phyloP scores from a whole-genome alignment of 2,329 filamentous ascomycete species.

The Aspergillus glaucus region DNA sequence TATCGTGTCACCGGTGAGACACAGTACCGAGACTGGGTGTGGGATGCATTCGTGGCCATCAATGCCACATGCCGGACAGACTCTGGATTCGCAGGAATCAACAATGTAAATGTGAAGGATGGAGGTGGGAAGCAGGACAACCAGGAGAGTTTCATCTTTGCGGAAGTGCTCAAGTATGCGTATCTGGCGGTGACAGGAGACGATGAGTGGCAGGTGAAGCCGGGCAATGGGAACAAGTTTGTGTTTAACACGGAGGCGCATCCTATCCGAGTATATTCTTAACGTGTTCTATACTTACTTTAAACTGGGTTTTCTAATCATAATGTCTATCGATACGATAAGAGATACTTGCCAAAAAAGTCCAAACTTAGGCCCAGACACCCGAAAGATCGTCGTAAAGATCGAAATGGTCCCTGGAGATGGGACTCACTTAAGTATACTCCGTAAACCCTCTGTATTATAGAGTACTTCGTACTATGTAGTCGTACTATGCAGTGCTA shows the following conservation, averaged over 20 bases:
- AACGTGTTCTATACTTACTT: too few species aligned
- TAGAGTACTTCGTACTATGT: slow-evolving; percentile 1
- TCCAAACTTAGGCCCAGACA: slow-evolving; percentile 9
- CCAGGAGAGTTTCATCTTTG: slow-evolving; percentile 84
- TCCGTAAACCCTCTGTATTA: background rate
- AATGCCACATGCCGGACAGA: slow-evolving; percentile 57
- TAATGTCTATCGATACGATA: background rate
- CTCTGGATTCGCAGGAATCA: slow-evolving; percentile 61
- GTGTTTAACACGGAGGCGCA: slow-evolving; percentile 63
- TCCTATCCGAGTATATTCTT: slow-evolving; percentile 32
- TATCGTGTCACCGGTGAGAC: slow-evolving; percentile 69
- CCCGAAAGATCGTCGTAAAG: slow-evolving; percentile 22
- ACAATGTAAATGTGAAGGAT: slow-evolving; percentile 56
- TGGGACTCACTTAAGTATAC: too few species aligned
- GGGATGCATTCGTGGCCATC: slow-evolving; percentile 68
- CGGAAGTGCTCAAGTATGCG: slow-evolving; percentile 78
- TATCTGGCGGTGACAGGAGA: slow-evolving; percentile 61
- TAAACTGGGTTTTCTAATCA: too few species aligned
- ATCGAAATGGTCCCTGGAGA: slow-evolving; percentile 14
- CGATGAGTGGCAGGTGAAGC: slow-evolving; percentile 49
- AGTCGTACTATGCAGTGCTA: too few species aligned
- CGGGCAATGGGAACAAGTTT: slow-evolving; percentile 47
- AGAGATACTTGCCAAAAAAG: background rate
- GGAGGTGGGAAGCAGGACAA: slow-evolving; percentile 62
- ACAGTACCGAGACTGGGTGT: slow-evolving; percentile 77